phyloP scores from a whole-genome alignment of 805 yeast species.

The Vanderwaltozyma polyspora region DNA sequence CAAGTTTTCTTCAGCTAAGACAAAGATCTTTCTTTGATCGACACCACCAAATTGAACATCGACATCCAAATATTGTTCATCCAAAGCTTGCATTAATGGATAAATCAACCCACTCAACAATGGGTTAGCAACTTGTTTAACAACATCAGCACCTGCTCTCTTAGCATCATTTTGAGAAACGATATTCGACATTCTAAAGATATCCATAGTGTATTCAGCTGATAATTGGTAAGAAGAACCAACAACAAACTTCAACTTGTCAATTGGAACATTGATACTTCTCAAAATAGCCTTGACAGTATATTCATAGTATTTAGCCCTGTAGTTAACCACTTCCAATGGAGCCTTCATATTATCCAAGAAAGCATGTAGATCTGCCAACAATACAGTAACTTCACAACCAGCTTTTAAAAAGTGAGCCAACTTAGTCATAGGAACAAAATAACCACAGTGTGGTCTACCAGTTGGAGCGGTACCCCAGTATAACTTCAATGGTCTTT shows the following conservation, averaged over 20 bases:
- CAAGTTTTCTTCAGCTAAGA: constrained; percentile 89
- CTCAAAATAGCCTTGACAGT: constrained; percentile 75
- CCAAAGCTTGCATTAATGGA: constrained; percentile 98
- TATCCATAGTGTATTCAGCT: constrained; percentile 74
- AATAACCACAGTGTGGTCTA: constrained; percentile 96
- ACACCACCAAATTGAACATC: constrained; percentile 99
- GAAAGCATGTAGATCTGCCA: constrained; percentile 95
- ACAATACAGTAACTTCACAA: constrained; percentile 78
- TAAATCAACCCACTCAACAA: constrained; percentile 85
- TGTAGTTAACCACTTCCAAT: constrained; percentile 73
- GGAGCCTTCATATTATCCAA: constrained; percentile 98
- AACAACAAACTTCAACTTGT: constrained; percentile 66
- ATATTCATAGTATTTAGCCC: constrained; percentile 82
- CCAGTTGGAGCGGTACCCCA: constrained; percentile 99
- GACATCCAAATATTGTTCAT: constrained; percentile 76
- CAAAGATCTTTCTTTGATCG: constrained; percentile 96
- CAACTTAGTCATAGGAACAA: constrained; percentile 93
- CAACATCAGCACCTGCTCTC: constrained; percentile 99
- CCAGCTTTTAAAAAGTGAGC: constrained; percentile 95
- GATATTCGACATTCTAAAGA: constrained; percentile 71
- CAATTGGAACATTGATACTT: constrained; percentile 86
- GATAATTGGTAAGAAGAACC: constrained; percentile 86
- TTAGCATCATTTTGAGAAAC: constrained; percentile 94
- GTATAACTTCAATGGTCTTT: constrained; percentile 76
- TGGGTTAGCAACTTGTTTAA: constrained; percentile 93